Evolutionary conservation across 441 rosid species (phyloP).

Genomic region (Arabidopsis hybrid): DNA sequence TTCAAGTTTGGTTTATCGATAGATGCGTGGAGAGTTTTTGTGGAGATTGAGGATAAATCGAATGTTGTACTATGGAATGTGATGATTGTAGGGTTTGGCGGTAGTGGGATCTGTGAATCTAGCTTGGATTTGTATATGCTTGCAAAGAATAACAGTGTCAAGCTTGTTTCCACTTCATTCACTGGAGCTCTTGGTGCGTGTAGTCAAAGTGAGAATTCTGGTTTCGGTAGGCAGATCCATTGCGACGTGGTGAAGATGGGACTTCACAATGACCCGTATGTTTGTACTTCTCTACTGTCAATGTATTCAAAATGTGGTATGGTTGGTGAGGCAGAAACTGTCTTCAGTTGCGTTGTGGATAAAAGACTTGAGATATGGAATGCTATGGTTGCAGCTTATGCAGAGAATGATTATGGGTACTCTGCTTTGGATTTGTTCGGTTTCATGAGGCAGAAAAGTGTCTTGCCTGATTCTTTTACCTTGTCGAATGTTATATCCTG

Average conservation of each 20-base stretch:
- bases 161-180: constrained; percentile 62
- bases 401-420: constrained; percentile 47
- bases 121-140: constrained; percentile 66
- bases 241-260: constrained; percentile 72
- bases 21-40: constrained; percentile 61
- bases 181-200: constrained; percentile 64
- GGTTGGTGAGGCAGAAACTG: constrained; percentile 56
- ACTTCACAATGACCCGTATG: constrained; percentile 60
- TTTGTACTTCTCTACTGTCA: constrained; percentile 64
- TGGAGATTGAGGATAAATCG: constrained; percentile 55
- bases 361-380: constrained; percentile 73
- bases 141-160: constrained; percentile 56
- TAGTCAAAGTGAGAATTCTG: constrained; percentile 46
- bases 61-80: constrained; percentile 84
- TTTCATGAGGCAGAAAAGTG: constrained; percentile 51
- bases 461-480: constrained; percentile 62
- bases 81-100: constrained; percentile 67
- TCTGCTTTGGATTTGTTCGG: constrained; percentile 55
- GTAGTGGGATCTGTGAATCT: constrained; percentile 57
- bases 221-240: constrained; percentile 67
- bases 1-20: constrained; percentile 48
- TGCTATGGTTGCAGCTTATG: constrained; percentile 77
- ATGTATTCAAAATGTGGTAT: constrained; percentile 72
- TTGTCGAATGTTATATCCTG: constrained; percentile 63
- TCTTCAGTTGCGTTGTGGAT: constrained; percentile 52